Conservation (phyloP, 805 yeast species). For the Starmera pachycereana region DNA sequence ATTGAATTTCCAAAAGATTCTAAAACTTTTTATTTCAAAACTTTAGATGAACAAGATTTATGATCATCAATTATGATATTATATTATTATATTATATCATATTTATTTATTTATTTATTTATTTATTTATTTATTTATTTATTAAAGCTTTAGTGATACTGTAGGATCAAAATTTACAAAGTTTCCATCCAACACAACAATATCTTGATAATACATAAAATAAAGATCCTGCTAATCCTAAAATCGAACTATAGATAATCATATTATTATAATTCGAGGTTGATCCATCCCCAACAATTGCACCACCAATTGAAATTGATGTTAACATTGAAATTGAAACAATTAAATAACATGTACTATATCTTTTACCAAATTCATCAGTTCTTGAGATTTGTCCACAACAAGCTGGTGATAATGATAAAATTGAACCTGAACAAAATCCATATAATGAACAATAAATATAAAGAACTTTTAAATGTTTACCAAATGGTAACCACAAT, state of each 20-base stretch:
- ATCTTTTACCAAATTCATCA: conserved; percentile 38
- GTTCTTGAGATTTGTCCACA: conserved; percentile 43
- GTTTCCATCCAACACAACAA: conserved; percentile 28
- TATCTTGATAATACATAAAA: conserved; percentile 29
- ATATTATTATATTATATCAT: too few relatives aligned
- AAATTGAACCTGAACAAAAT: conserved; percentile 38
- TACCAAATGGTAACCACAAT: conserved; percentile 31
- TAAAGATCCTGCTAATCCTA: conserved; percentile 24
- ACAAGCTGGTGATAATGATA: conserved; percentile 45
- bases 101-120: neutral
- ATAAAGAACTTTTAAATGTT: conserved; percentile 22
- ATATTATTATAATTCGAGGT: conserved; percentile 27
- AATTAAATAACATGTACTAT: conserved; percentile 42
- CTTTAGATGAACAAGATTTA: conserved; percentile 57
- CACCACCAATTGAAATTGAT: conserved; percentile 36
- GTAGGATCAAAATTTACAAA: conserved; percentile 19
- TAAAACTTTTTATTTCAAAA: conserved; percentile 41
- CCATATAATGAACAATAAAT: conserved; percentile 39
- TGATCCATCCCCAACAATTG: conserved; percentile 25
- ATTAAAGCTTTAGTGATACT: neutral
- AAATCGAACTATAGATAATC: conserved; percentile 29
- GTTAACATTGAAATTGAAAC: conserved; percentile 40
- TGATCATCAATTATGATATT: too few relatives aligned
- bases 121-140: neutral
- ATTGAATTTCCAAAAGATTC: conserved; percentile 46